phyloP scores from a whole-genome alignment of 176 grass and related monocot species.

The Guadua angustifolia region DNA sequence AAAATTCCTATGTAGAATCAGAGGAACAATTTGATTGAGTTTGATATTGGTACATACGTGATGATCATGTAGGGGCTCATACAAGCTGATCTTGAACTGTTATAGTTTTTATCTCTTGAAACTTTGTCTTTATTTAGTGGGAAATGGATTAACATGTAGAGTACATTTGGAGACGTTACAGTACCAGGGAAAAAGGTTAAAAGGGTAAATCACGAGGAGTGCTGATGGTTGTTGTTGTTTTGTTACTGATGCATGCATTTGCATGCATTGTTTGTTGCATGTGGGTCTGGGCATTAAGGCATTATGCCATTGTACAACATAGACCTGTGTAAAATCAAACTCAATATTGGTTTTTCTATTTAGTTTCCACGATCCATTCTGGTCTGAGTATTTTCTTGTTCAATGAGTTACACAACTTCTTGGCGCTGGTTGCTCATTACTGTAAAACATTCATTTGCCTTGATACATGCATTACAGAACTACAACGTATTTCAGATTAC shows the following conservation, averaged over 20 bases:
- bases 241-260: background rate
- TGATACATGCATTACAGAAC: background rate
- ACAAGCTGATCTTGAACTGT: background rate
- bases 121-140: background rate
- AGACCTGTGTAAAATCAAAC: background rate
- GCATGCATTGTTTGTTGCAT: background rate
- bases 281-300: background rate
- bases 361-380: background rate
- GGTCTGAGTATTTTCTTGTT: background rate
- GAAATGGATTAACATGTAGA: background rate
- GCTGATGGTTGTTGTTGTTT: background rate
- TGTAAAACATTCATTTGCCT: conserved; percentile 13
- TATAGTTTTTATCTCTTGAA: background rate
- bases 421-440: background rate
- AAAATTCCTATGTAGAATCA: background rate
- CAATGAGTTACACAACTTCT: background rate
- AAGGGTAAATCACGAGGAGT: background rate
- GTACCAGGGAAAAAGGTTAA: background rate
- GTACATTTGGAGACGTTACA: background rate
- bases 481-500: conserved; percentile 1
- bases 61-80: background rate
- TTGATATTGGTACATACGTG: background rate
- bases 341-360: background rate
- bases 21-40: background rate
- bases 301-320: conserved; percentile 2